A percentile compares a stretch with the other conserved stretches of the same genome.
Evolutionary conservation across 768 basidiomycete species (phyloP).

Genomic region (Imleria badia): DNA sequence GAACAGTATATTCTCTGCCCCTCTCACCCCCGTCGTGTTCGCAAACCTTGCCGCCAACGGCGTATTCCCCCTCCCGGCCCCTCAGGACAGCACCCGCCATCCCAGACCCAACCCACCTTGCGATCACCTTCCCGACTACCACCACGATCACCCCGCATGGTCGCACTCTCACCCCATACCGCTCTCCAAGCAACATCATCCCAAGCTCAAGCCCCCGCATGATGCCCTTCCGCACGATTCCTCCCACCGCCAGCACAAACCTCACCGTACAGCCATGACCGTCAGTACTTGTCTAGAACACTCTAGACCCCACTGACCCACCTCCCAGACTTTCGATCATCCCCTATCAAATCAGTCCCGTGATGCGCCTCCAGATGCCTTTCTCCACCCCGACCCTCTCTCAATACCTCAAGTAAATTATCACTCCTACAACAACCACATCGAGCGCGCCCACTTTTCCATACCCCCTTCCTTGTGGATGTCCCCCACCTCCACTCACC

Average conservation of each 20-base stretch:
- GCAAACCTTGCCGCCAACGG: conserved; percentile 62
- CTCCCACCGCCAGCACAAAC: conserved; percentile 15
- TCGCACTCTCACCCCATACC: conserved; percentile 21
- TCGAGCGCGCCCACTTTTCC: conserved; percentile 52
- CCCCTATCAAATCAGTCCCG: conserved; percentile 14
- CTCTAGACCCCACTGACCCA: conserved; percentile 2
- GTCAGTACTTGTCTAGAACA: conserved; percentile 6
- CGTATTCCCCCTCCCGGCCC: conserved; percentile 42
- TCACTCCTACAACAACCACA: conserved; percentile 29
- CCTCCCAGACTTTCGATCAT: conserved; percentile 20
- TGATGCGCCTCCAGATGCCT: conserved; percentile 11
- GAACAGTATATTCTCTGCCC: conserved; percentile 58
- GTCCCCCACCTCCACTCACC: conserved; percentile 61
- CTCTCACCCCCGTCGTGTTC: conserved; percentile 60
- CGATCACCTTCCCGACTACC: conserved; percentile 16
- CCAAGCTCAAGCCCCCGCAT: conserved; percentile 27
- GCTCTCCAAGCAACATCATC: conserved; percentile 32
- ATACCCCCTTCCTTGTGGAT: conserved; percentile 83
- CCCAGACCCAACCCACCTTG: conserved; percentile 16
- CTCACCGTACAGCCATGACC: conserved; percentile 10
- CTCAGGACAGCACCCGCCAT: conserved; percentile 35
- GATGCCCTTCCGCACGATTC: conserved; percentile 15
- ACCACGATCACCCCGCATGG: conserved; percentile 29
- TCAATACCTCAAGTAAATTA: conserved; percentile 23
- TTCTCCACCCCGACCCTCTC: conserved; percentile 19